These are phyloP conservation scores for Neopestalotiopsis sp. DNA, from an alignment of 2,329 filamentous ascomycete species.

Conservation along the genomic window DNA sequence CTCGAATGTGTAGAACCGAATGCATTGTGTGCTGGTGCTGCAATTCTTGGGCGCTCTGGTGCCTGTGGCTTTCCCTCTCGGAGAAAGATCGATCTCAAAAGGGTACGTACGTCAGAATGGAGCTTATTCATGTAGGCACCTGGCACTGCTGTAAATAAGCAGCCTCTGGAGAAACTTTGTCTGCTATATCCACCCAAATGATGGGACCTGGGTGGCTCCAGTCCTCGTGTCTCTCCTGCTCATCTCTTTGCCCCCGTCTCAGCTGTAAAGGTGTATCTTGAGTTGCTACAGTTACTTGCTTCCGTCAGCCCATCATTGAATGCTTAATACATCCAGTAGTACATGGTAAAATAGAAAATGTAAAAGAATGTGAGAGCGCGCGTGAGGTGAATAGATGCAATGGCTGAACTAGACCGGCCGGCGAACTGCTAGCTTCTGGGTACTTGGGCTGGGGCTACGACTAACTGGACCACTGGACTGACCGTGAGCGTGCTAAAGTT, in stretches of 20 bases:
- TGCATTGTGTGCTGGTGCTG: background rate
- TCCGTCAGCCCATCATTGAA: background rate
- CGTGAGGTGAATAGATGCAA: background rate
- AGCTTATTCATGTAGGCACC: background rate
- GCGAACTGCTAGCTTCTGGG: background rate
- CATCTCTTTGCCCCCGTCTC: background rate
- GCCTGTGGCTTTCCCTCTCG: background rate
- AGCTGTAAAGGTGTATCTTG: background rate
- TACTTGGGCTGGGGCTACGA: conserved; percentile 18
- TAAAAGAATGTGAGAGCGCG: background rate
- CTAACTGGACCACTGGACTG: conserved; percentile 21
- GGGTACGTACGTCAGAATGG: conserved; percentile 1
- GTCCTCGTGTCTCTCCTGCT: background rate
- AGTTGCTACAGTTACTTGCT: background rate
- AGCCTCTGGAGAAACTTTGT: background rate
- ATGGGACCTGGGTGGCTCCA: background rate
- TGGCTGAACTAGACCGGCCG: background rate
- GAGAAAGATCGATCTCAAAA: background rate
- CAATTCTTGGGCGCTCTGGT: background rate
- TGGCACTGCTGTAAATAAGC: conserved; percentile 1
- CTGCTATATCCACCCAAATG: background rate
- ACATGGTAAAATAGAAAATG: background rate
- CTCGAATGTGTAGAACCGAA: no score
- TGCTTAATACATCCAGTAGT: background rate
- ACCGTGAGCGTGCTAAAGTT: conserved; percentile 17